These are phyloP conservation scores for Penicillium coffeae DNA, from an alignment of 495 filamentous ascomycete species.

Conservation along the genomic window DNA sequence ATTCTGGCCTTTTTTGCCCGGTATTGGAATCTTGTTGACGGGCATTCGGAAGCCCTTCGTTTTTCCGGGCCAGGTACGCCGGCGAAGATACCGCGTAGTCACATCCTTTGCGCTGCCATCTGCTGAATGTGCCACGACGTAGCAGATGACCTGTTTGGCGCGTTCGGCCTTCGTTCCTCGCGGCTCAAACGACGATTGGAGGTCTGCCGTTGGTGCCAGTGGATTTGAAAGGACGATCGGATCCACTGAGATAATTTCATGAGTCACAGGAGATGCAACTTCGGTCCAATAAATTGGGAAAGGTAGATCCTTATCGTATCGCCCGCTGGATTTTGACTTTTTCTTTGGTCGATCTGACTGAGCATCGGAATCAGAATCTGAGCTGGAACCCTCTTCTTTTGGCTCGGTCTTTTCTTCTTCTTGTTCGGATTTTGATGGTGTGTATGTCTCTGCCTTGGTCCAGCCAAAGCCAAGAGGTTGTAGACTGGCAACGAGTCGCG, in stretches of 20 bases:
- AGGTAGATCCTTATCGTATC: conserved; percentile 63
- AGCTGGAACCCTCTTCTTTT: conserved; percentile 6
- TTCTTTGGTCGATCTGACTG: conserved; percentile 2
- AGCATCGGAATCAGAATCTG: conserved; percentile 10
- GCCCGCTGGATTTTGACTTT: conserved; percentile 21
- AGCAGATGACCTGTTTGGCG: conserved; percentile 85
- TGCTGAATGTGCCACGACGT: conserved; percentile 79
- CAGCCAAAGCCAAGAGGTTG: conserved; percentile 91
- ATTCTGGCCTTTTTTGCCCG: conserved; percentile 70
- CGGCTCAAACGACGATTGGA: conserved; percentile 74
- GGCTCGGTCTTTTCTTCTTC: conserved; percentile 15
- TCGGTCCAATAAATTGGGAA: conserved; percentile 95
- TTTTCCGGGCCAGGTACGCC: conserved; percentile 79
- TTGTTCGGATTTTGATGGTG: conserved; percentile 42
- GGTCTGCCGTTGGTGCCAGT: conserved; percentile 63
- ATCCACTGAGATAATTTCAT: conserved; percentile 75
- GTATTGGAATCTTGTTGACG: conserved; percentile 71
- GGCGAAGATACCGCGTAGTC: conserved; percentile 84
- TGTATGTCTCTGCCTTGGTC: conserved; percentile 69
- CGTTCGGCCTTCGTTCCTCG: conserved; percentile 76
- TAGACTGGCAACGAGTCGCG: conserved; percentile 75
- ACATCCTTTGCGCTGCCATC: conserved; percentile 94
- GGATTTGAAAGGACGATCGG: conserved; percentile 64
- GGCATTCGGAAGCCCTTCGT: conserved; percentile 83
- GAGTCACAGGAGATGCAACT: conserved; percentile 72